Percentiles rank a stretch among this genome's conserved stretches.
These are phyloP conservation scores for Harrya chromipes DNA, from an alignment of 768 basidiomycete genomes.

Conservation along the genomic window DNA sequence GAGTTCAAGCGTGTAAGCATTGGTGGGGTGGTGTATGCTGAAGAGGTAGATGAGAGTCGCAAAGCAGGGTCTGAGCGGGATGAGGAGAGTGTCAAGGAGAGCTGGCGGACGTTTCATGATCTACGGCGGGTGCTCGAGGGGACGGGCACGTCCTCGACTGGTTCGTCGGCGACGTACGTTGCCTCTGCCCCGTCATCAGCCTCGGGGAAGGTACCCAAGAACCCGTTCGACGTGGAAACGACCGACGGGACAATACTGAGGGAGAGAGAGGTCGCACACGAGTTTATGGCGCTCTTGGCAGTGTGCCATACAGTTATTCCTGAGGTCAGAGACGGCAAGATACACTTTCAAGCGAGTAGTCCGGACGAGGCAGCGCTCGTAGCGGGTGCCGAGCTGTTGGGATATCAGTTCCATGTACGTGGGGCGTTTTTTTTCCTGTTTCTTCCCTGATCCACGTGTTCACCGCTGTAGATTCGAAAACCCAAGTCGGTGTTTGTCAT, in stretches of 20 bases:
- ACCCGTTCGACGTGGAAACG: constrained; percentile 54
- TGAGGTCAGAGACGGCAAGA: constrained; percentile 85
- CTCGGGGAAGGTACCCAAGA: constrained; percentile 26
- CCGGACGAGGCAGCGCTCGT: constrained; percentile 98
- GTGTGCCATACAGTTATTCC: constrained; percentile 99
- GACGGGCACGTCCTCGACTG: not conserved
- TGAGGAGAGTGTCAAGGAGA: constrained; percentile 40
- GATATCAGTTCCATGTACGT: constrained; percentile 91
- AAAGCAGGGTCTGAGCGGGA: constrained; percentile 52
- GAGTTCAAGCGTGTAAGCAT: constrained; percentile 91
- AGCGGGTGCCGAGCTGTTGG: constrained; percentile 86
- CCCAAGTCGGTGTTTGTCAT: constrained; percentile 94
- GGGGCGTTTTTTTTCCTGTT: not conserved
- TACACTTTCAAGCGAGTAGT: constrained; percentile 92
- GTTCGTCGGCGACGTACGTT: not conserved
- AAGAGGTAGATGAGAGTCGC: constrained; percentile 84
- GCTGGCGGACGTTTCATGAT: constrained; percentile 80
- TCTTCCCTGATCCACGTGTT: not conserved
- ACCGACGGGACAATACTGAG: constrained; percentile 6
- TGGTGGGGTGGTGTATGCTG: constrained; percentile 86
- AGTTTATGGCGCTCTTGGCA: constrained; percentile 81
- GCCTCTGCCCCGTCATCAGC: no score
- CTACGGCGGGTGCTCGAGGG: constrained; percentile 56
- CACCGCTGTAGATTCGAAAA: constrained; percentile 73
- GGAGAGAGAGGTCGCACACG: constrained; percentile 55